Evolutionary conservation across 2,329 filamentous ascomycete genomes (phyloP).

Genomic region (Clonostachys sp.): DNA sequence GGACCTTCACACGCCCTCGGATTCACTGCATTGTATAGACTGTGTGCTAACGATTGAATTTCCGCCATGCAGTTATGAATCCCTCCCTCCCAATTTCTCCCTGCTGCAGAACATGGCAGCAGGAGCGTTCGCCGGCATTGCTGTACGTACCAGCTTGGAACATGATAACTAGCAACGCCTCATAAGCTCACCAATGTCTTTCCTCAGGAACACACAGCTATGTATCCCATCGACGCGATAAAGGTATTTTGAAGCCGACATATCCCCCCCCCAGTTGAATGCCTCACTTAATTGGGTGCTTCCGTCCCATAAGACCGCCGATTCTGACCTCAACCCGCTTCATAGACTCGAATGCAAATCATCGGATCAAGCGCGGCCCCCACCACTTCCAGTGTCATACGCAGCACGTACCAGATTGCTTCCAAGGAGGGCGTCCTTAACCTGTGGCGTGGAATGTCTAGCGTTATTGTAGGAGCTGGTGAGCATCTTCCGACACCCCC

Average conservation of each 20-base stretch:
- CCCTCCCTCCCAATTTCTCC: constrained; percentile 89
- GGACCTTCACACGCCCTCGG: not conserved
- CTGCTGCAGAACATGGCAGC: constrained; percentile 92
- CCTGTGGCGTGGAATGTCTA: constrained; percentile 94
- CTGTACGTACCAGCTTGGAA: constrained; percentile 50
- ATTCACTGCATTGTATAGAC: not conserved
- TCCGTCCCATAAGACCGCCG: too few species aligned
- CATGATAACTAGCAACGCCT: not conserved
- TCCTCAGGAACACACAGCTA: constrained; percentile 87
- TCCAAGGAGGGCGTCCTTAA: constrained; percentile 84
- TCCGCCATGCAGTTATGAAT: constrained; percentile 64
- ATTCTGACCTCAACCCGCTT: too few species aligned
- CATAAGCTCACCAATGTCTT: not conserved
- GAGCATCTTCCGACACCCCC: constrained; percentile 21
- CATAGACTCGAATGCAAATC: constrained; percentile 94
- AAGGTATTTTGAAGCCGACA: constrained; percentile 58
- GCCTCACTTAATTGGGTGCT: too few species aligned
- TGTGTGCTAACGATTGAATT: not conserved
- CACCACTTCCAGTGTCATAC: constrained; percentile 84
- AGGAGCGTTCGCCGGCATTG: constrained; percentile 94
- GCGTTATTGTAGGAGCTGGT: constrained; percentile 94
- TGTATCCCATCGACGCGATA: constrained; percentile 97
- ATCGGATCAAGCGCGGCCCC: constrained; percentile 71
- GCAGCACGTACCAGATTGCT: constrained; percentile 90
- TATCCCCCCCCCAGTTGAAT: not conserved